phyloP scores from a whole-genome alignment of 768 basidiomycete genomes.

The Xerocomellus chrysenteron region DNA sequence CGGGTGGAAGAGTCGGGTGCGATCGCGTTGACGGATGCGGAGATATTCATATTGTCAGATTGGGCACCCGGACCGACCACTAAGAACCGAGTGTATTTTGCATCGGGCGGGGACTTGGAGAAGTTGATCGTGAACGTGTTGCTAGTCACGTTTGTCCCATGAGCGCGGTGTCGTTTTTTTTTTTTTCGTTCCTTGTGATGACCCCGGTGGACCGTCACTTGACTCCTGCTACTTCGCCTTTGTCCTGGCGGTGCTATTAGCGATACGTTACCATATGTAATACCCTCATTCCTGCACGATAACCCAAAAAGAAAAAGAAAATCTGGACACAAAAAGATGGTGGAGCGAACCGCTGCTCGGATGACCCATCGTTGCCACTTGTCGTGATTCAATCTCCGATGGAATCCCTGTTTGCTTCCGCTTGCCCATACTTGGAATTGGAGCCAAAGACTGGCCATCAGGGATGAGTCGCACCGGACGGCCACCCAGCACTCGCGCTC shows the following conservation, averaged over 20 bases:
- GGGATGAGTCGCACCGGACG: too few species aligned
- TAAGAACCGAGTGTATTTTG: conserved; percentile 68
- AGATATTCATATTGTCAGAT: conserved; percentile 61
- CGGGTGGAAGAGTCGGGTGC: conserved; percentile 71
- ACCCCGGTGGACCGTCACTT: conserved; percentile 2
- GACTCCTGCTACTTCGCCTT: background rate
- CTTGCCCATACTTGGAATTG: too few species aligned
- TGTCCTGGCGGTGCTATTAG: conserved; percentile 1
- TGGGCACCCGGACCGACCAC: conserved; percentile 47
- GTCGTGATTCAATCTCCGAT: background rate
- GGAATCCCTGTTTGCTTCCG: background rate
- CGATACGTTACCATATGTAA: conserved; percentile 13
- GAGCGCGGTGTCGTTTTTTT: conserved; percentile 17
- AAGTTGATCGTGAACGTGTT: conserved; percentile 77
- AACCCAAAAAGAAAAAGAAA: conserved; percentile 11
- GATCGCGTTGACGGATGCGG: conserved; percentile 58
- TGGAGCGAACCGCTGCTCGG: background rate
- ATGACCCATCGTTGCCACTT: background rate
- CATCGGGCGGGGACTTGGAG: conserved; percentile 63
- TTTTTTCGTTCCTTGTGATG: background rate
- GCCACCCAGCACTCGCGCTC: too few species aligned
- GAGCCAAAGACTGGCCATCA: too few species aligned
- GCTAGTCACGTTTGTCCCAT: conserved; percentile 68
- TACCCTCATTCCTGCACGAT: background rate
- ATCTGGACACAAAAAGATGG: background rate